Evolutionary conservation across 495 filamentous ascomycete species (phyloP).

Genomic region (Podospora pseudocomata): DNA sequence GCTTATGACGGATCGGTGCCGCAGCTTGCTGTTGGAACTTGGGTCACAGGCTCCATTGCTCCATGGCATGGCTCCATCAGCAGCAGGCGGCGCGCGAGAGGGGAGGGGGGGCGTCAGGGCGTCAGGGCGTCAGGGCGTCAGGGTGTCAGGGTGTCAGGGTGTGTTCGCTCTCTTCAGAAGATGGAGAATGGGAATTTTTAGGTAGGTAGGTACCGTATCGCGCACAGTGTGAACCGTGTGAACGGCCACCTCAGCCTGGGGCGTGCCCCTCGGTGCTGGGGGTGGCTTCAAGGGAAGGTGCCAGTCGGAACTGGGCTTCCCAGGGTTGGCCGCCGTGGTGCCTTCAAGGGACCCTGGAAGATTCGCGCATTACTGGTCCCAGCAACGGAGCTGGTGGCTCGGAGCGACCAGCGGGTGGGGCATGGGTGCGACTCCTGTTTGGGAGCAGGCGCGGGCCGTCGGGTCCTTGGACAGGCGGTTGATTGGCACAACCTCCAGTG

Average conservation of each 20-base stretch:
- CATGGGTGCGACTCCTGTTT: constrained; percentile 14
- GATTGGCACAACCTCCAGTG: background rate
- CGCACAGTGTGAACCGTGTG: background rate
- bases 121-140: background rate
- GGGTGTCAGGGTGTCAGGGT: background rate
- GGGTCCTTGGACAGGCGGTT: constrained; percentile 8
- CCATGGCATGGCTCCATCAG: background rate
- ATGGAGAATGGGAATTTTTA: constrained; percentile 8
- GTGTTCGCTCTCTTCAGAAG: no score
- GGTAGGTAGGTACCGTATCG: background rate
- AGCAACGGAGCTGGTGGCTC: constrained; percentile 17
- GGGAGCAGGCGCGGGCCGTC: constrained; percentile 16
- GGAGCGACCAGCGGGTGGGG: constrained; percentile 15
- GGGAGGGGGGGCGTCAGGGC: background rate
- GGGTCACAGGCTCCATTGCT: constrained; percentile 26
- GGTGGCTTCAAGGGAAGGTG: background rate
- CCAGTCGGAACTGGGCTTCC: constrained; percentile 11
- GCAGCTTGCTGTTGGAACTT: constrained; percentile 13
- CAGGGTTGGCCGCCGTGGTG: constrained; percentile 2
- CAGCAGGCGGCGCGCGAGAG: constrained; percentile 9
- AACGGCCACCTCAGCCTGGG: no score
- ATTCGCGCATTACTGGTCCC: constrained; percentile 10
- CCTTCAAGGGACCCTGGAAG: constrained; percentile 9
- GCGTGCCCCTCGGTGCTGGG: background rate
- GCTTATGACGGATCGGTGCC: constrained; percentile 32